Conservation (phyloP, 352 stramenopile species). For the Phytophthora lateralis region DNA sequence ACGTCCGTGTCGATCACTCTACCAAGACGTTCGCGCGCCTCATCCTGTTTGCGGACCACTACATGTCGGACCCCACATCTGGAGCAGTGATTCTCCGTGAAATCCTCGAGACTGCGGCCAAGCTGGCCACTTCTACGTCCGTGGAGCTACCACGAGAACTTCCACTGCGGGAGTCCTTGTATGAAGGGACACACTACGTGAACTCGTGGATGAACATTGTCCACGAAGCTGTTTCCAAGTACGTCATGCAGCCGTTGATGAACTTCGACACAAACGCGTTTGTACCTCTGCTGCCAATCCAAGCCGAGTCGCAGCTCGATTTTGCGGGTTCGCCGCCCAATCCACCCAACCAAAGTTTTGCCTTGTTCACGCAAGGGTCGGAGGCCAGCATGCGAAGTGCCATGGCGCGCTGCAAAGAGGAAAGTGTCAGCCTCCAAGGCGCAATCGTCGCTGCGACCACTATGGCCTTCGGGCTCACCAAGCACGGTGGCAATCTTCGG, state of each 20-base stretch:
- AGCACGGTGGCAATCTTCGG: slow-evolving; percentile 35
- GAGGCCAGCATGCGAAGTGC: slow-evolving; percentile 46
- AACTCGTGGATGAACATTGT: slow-evolving; percentile 55
- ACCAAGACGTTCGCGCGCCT: slow-evolving; percentile 47
- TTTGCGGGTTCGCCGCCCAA: slow-evolving; percentile 37
- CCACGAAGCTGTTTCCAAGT: slow-evolving; percentile 66
- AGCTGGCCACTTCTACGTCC: slow-evolving; percentile 14
- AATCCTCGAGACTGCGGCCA: slow-evolving; percentile 40
- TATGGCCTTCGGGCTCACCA: slow-evolving; percentile 51
- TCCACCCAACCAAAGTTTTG: slow-evolving; percentile 49
- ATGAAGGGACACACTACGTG: slow-evolving; percentile 62
- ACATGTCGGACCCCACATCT: slow-evolving; percentile 63
- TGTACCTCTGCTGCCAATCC: slow-evolving; percentile 41
- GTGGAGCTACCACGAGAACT: slow-evolving; percentile 17
- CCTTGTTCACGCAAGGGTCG: slow-evolving; percentile 50
- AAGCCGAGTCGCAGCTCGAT: slow-evolving; percentile 47
- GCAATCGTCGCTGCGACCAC: slow-evolving; percentile 48
- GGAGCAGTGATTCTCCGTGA: slow-evolving; percentile 50
- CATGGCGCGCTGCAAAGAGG: slow-evolving; percentile 41
- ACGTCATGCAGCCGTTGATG: slow-evolving; percentile 61
- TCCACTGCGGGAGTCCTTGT: slow-evolving; percentile 51
- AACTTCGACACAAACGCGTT: slow-evolving; percentile 66
- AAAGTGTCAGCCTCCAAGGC: slow-evolving; percentile 51
- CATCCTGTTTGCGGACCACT: slow-evolving; percentile 60
- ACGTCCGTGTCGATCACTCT: slow-evolving; percentile 44